Conservation (phyloP, 1,139 yeast species). For the Candida glucosophila region DNA sequence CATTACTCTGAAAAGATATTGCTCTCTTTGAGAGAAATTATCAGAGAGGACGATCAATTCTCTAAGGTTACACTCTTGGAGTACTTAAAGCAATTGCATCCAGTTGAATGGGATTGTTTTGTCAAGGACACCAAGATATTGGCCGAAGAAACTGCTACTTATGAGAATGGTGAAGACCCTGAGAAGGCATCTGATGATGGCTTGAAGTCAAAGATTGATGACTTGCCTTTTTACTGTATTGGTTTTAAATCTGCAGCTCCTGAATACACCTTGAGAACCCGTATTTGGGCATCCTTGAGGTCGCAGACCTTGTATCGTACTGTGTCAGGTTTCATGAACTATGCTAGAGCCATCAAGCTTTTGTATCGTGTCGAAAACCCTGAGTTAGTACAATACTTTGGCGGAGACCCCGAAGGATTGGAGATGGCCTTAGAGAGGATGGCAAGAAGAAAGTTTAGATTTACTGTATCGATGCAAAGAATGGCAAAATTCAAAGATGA, state of each 20-base stretch:
- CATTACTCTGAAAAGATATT: slow-evolving; percentile 96
- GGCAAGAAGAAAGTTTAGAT: slow-evolving; percentile 99
- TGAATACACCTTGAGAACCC: slow-evolving; percentile 93
- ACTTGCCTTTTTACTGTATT: slow-evolving; percentile 95
- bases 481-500: slow-evolving; percentile 94
- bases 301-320: slow-evolving; percentile 98
- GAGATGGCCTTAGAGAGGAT: slow-evolving; percentile 96
- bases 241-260: slow-evolving; percentile 99
- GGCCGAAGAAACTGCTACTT: slow-evolving; percentile 95
- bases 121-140: slow-evolving; percentile 97
- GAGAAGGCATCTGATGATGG: slow-evolving; percentile 59
- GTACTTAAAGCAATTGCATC: slow-evolving; percentile 94
- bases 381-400: slow-evolving; percentile 95
- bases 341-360: slow-evolving; percentile 94
- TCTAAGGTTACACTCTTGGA: slow-evolving; percentile 94
- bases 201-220: slow-evolving; percentile 88
- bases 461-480: slow-evolving; percentile 97
- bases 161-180: slow-evolving; percentile 59
- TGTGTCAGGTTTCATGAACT: slow-evolving; percentile 98
- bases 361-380: slow-evolving; percentile 98
- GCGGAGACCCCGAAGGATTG: slow-evolving; percentile 93
- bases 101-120: slow-evolving; percentile 98
- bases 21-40: slow-evolving; percentile 89
- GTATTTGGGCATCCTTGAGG: slow-evolving; percentile 98
- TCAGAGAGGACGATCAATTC: slow-evolving; percentile 97